Conservation (phyloP, 371 early-diverging fungal species). For the Scutellospora calospora region DNA sequence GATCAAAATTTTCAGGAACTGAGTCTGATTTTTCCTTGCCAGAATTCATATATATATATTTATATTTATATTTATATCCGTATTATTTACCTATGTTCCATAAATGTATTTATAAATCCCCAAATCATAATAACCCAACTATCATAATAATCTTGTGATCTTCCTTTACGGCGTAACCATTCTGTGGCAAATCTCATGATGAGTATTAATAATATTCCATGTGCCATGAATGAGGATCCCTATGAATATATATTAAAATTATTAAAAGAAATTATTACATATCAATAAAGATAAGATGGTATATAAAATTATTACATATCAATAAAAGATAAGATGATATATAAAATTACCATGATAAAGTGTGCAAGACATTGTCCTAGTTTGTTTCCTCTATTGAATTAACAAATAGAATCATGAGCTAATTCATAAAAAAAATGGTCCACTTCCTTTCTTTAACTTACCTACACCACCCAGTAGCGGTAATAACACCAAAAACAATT, state of each 20-base stretch:
- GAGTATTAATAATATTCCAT: constrained; percentile 67
- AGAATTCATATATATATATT: too few species aligned
- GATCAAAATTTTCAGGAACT: too few species aligned
- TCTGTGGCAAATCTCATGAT: constrained; percentile 66
- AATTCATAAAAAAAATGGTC: too few species aligned
- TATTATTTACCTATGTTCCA: constrained; percentile 73
- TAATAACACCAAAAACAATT: constrained; percentile 73
- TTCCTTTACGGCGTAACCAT: constrained; percentile 63
- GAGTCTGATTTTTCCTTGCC: too few species aligned
- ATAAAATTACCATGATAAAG: constrained; percentile 65
- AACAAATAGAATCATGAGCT: too few species aligned
- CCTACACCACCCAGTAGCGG: constrained; percentile 70
- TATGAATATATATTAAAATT: too few species aligned
- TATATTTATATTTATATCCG: too few species aligned
- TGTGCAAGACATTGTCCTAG: constrained; percentile 75
- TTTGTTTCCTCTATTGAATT: constrained; percentile 47
- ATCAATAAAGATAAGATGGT: too few species aligned
- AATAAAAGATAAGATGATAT: too few species aligned
- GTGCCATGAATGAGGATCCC: constrained; percentile 73
- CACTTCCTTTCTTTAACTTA: constrained; percentile 42
- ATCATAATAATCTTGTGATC: constrained; percentile 76
- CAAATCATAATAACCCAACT: constrained; percentile 71
- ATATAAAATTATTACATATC: too few species aligned
- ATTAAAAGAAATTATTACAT: too few species aligned
- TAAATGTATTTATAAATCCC: constrained; percentile 77